Evolutionary conservation across 371 early-diverging fungal genomes (phyloP), one percentile per base, ranked within the genome.

Genomic region (Mortierella sp.): DNA sequence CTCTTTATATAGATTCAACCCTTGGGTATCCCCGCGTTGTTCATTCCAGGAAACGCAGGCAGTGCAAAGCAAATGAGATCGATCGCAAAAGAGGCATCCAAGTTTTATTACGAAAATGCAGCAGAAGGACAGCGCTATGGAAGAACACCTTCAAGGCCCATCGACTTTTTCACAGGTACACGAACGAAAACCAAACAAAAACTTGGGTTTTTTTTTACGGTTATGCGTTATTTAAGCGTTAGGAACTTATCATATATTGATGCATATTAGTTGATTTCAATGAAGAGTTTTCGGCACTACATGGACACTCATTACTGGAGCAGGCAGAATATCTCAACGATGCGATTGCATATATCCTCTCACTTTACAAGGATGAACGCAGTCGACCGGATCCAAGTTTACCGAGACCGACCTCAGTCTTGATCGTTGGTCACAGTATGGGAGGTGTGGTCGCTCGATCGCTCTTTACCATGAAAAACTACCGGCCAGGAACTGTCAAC

Each of bases 31-130:
- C 98, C 98, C 0, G 90, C 96, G 0, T 78, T 98, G 41, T 98
- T 98, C 81, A 89, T 98, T 41, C 99, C 95, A 32, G 99, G 99
- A 0, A 94, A 97, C 70, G 96, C 97, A 19, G 98, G 99, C 19
- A 94, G 94, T 64, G 91, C 91, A 72, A 92, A 93, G 70, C 99
- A 97, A 82, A 88, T 93, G n/a, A 83, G 96, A 44, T 93, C 95
- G 4, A 85, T 97, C 39, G 97, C 95, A 28, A 83, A 92, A 31
- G 92, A 89, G 30, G 80, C 94, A 9, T 78, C 94, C 5, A 79
- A 84, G 31, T 81, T 86, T 32, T 89, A 89, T 70, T 87, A 88
- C 70, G 80, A 83, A 50, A 81, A 83, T 67, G 72, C 83, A 17
- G 71, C 70, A 57, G 81, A 84, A 50, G 27, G 28, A 11, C 69